Percentiles rank a stretch among this genome's conserved stretches.
phyloP scores from a whole-genome alignment of 306 rosid species.

The Lotus japonicus region DNA sequence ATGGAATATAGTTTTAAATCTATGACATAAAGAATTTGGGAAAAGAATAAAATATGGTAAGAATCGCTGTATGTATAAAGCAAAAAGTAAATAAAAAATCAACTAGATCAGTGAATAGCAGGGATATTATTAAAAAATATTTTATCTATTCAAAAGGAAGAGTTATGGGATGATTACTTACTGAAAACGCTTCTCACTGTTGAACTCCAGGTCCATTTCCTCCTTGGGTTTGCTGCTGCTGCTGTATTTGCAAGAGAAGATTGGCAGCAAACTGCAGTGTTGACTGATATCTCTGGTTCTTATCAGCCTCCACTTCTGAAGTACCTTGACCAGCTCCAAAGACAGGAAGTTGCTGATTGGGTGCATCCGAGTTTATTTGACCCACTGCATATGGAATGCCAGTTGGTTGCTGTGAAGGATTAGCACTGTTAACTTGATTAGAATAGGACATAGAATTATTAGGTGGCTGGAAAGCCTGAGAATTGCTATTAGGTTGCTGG shows the following conservation, averaged over 20 bases:
- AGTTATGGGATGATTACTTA: slow-evolving; percentile 47
- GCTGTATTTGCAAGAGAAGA: slow-evolving; percentile 93
- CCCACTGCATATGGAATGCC: slow-evolving; percentile 42
- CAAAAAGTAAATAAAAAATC: background rate
- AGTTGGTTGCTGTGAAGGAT: slow-evolving; percentile 47
- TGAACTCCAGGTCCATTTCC: slow-evolving; percentile 72
- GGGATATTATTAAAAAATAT: slow-evolving; percentile 13
- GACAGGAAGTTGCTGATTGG: slow-evolving; percentile 58
- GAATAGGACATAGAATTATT: slow-evolving; percentile 39
- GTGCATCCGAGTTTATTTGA: slow-evolving; percentile 50
- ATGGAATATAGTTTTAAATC: background rate
- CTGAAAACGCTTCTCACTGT: slow-evolving; percentile 37
- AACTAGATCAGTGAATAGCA: slow-evolving; percentile 12
- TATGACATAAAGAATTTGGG: background rate
- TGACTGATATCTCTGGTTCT: slow-evolving; percentile 63
- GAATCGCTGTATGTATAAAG: background rate
- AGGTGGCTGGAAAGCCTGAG: slow-evolving; percentile 19
- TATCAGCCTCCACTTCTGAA: slow-evolving; percentile 78
- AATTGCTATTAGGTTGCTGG: slow-evolving; percentile 33
- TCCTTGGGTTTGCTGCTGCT: slow-evolving; percentile 52
- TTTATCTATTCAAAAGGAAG: background rate
- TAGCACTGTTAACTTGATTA: slow-evolving; percentile 48
- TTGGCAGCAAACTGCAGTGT: slow-evolving; percentile 96
- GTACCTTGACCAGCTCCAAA: slow-evolving; percentile 57
- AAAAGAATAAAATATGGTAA: background rate